Conservation (phyloP, 306 rosid species). For the Cicer judaicum region DNA sequence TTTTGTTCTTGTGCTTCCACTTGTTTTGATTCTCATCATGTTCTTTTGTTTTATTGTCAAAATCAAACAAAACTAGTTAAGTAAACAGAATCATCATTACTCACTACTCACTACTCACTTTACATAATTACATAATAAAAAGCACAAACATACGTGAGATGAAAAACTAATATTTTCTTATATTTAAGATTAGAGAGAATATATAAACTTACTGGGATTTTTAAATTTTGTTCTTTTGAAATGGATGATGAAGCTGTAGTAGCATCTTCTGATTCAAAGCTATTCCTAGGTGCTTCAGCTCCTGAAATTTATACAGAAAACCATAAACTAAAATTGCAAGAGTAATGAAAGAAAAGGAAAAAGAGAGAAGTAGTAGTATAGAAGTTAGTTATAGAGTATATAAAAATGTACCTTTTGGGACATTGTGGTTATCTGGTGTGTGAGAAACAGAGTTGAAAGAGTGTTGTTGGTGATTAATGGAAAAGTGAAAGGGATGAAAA, state of each 20-base stretch:
- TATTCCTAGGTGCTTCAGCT: constrained; percentile 79
- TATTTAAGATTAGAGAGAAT: no score
- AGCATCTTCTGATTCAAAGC: constrained; percentile 78
- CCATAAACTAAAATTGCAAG: constrained; percentile 22
- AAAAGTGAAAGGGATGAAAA: constrained; percentile 69
- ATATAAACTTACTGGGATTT: constrained; percentile 68
- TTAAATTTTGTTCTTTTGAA: constrained; percentile 60
- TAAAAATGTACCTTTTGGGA: constrained; percentile 64
- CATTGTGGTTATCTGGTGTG: constrained; percentile 37
- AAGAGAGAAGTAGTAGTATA: not conserved
- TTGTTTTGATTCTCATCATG: constrained; percentile 72
- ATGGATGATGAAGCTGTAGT: constrained; percentile 43
- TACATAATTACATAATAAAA: constrained; percentile 13
- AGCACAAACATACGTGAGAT: not conserved
- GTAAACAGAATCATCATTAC: constrained; percentile 37
- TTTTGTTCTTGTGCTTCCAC: constrained; percentile 42
- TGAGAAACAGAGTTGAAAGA: constrained; percentile 47
- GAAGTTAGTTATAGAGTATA: not conserved
- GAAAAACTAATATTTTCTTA: not conserved
- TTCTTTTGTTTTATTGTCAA: constrained; percentile 62
- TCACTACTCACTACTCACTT: no score
- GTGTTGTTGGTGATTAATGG: constrained; percentile 58
- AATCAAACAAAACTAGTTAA: constrained; percentile 14
- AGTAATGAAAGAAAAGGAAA: constrained; percentile 1
- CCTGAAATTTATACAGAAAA: constrained; percentile 57